Percentiles rank a stretch among this genome's conserved stretches.
Conservation (phyloP, 106 monocot species). For the Dendrobium catenatum region DNA sequence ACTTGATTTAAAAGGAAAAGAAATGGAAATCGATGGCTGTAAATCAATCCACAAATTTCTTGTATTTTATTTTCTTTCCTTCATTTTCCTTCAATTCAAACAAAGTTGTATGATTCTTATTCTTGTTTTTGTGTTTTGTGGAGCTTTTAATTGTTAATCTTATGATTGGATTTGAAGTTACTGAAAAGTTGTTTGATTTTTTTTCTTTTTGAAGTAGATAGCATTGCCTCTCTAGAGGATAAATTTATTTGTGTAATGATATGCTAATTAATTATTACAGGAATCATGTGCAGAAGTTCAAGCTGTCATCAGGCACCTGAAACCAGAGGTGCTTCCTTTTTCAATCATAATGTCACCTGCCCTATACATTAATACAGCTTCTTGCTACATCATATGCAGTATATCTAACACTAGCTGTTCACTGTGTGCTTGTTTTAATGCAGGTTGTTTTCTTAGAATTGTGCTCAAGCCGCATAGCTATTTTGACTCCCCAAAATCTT, state of each 20-base stretch:
- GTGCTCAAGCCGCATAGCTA: slow-evolving; percentile 69
- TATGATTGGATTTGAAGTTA: background rate
- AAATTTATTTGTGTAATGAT: background rate
- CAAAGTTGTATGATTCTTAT: background rate
- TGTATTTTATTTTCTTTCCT: background rate
- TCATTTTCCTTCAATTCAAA: background rate
- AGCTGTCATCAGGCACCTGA: slow-evolving; percentile 69
- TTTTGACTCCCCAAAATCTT: slow-evolving; percentile 64
- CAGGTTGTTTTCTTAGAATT: slow-evolving; percentile 96
- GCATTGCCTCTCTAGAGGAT: background rate
- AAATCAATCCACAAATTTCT: background rate
- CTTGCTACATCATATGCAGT: background rate
- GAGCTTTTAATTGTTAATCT: background rate
- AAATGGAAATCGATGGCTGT: background rate
- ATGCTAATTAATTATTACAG: slow-evolving; percentile 29
- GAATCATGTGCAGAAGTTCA: slow-evolving; percentile 87
- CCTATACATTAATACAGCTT: slow-evolving; percentile 7
- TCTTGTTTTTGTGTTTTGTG: background rate
- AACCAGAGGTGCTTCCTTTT: slow-evolving; percentile 85
- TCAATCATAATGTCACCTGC: slow-evolving; percentile 26
- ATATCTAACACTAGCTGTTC: background rate
- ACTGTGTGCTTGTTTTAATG: slow-evolving; percentile 7
- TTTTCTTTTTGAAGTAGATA: background rate
- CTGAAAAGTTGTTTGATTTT: background rate
- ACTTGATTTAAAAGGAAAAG: background rate